Percentiles rank a stretch among this genome's conserved stretches.
These are phyloP conservation scores for Psilocybe cyanescens DNA, from an alignment of 768 basidiomycete species.

Conservation along the genomic window DNA sequence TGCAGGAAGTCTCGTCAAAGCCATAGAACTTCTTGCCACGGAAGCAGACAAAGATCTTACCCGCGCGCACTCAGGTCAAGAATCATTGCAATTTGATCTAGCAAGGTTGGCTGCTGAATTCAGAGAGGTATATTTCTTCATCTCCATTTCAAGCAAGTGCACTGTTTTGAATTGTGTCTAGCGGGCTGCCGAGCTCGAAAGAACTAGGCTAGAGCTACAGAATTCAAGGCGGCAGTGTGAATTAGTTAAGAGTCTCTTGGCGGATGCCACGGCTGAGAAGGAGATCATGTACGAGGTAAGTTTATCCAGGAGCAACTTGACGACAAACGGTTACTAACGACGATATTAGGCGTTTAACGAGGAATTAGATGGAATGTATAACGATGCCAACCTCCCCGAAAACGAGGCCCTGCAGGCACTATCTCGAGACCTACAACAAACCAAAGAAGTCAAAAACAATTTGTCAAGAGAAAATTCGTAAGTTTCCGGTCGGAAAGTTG, in stretches of 20 bases:
- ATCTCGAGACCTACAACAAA: slow-evolving; percentile 68
- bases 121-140: slow-evolving; percentile 53
- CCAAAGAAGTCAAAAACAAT: slow-evolving; percentile 79
- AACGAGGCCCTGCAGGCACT: slow-evolving; percentile 85
- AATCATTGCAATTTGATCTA: slow-evolving; percentile 55
- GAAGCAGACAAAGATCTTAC: slow-evolving; percentile 64
- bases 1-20: slow-evolving; percentile 40
- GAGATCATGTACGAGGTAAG: slow-evolving; percentile 91
- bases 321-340: background rate
- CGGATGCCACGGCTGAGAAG: slow-evolving; percentile 83
- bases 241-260: slow-evolving; percentile 75
- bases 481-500: slow-evolving; percentile 30
- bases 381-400: slow-evolving; percentile 79
- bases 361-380: slow-evolving; percentile 90
- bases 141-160: background rate
- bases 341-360: slow-evolving; percentile 84
- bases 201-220: slow-evolving; percentile 64
- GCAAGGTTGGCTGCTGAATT: slow-evolving; percentile 52
- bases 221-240: slow-evolving; percentile 76
- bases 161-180: slow-evolving; percentile 26
- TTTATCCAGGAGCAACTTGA: background rate
- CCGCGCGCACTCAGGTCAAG: slow-evolving; percentile 56
- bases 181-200: slow-evolving; percentile 69
- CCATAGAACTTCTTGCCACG: slow-evolving; percentile 54
- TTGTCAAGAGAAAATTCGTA: slow-evolving; percentile 82